phyloP scores from a whole-genome alignment of 2,329 filamentous ascomycete genomes.

The Emericellopsis atlantica region DNA sequence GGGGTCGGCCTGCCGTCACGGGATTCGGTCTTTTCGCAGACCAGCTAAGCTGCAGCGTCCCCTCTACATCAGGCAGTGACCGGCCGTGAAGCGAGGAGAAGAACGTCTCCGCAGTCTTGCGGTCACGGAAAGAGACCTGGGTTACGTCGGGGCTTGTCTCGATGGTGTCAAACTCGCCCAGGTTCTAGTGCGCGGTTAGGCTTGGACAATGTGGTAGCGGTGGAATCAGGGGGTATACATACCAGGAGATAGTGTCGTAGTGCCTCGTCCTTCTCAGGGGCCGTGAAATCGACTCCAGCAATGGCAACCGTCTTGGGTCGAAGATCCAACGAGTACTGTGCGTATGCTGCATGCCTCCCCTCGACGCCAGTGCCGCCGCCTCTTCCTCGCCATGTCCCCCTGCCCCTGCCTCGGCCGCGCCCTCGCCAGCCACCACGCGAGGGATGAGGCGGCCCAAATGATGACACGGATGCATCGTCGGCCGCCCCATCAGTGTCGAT shows the following conservation, averaged over 20 bases:
- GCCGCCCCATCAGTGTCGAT: conserved; percentile 44
- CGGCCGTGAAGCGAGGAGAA: conserved; percentile 43
- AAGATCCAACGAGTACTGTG: conserved; percentile 61
- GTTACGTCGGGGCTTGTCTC: conserved; percentile 27
- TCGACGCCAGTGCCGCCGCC: conserved; percentile 27
- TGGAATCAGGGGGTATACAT: conserved; percentile 14
- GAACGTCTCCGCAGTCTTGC: conserved; percentile 59
- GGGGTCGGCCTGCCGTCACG: no score
- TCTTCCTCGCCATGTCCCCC: conserved; percentile 20
- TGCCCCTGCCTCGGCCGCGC: conserved; percentile 15
- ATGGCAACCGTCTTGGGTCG: conserved; percentile 57
- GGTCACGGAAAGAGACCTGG: conserved; percentile 51
- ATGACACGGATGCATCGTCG: conserved; percentile 1
- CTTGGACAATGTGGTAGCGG: neutral
- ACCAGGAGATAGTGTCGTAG: conserved; percentile 61
- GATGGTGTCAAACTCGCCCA: conserved; percentile 21
- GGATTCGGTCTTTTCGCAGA: no score
- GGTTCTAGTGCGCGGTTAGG: conserved; percentile 1
- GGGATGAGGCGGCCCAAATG: neutral
- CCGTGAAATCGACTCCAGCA: conserved; percentile 50
- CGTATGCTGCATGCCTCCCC: conserved; percentile 42
- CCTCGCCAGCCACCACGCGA: conserved; percentile 13
- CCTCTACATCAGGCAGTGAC: conserved; percentile 48
- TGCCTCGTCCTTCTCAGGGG: conserved; percentile 50
- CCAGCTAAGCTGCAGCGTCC: conserved; percentile 27